Evolutionary conservation across 2,329 filamentous ascomycete genomes (phyloP).

Genomic region (Endothia cerciana): DNA sequence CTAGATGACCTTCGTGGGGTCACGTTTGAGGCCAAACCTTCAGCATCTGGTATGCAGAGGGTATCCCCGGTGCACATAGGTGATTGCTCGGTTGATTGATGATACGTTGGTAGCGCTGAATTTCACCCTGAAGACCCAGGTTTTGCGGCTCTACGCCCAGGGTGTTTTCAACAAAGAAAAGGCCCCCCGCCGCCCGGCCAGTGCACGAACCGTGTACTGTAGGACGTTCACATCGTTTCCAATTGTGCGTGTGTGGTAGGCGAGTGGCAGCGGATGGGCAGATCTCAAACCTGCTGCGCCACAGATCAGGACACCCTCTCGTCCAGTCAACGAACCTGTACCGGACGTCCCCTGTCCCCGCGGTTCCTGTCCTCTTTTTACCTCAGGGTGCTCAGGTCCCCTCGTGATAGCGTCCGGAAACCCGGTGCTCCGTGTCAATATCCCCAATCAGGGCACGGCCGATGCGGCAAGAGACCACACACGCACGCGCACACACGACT

Average conservation of each 20-base stretch:
- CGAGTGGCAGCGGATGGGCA: constrained; percentile 17
- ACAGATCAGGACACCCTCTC: constrained; percentile 21
- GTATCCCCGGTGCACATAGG: neutral
- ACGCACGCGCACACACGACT: neutral
- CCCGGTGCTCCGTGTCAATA: neutral
- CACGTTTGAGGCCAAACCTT: constrained; percentile 11
- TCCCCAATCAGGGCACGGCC: neutral
- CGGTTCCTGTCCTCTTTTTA: neutral
- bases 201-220: no score
- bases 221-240: no score
- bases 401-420: neutral
- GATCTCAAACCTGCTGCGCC: constrained; percentile 26
- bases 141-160: no score
- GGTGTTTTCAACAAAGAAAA: no score
- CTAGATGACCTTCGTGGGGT: constrained; percentile 20
- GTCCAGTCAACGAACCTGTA: constrained; percentile 16
- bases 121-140: neutral
- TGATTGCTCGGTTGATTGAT: no score
- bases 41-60: constrained; percentile 1
- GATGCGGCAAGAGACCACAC: neutral
- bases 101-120: neutral
- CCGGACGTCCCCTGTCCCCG: neutral
- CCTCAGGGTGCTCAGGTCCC: neutral
- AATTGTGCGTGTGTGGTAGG: neutral
- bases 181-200: no score